Conservation (phyloP, 1,139 yeast species). For the Nakaseomyces glabratus region DNA sequence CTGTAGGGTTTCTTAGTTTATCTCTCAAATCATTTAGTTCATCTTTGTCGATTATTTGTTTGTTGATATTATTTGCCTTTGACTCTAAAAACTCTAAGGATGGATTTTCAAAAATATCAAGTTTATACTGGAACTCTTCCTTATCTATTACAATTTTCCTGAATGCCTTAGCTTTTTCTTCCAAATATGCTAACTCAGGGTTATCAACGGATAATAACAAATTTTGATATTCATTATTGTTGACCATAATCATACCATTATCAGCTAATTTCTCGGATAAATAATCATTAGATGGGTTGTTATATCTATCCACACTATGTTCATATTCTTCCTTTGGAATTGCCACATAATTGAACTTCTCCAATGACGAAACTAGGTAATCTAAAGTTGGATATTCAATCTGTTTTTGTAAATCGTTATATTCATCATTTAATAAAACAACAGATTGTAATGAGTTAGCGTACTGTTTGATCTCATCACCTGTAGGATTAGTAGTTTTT, state of each 20-base stretch:
- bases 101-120: constrained; percentile 20
- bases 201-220: constrained; percentile 7
- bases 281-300: constrained; percentile 6
- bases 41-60: constrained; percentile 1
- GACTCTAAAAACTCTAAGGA: constrained; percentile 8
- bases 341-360: constrained; percentile 27
- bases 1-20: constrained; percentile 8
- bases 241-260: constrained; percentile 6
- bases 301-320: constrained; percentile 3
- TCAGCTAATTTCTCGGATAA: constrained; percentile 2
- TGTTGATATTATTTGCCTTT: constrained; percentile 4
- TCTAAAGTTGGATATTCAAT: constrained; percentile 8
- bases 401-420: constrained; percentile 9
- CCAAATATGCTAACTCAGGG: constrained; percentile 8
- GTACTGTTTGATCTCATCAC: constrained; percentile 22
- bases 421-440: constrained; percentile 13
- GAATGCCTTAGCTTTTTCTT: constrained; percentile 5
- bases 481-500: constrained; percentile 15
- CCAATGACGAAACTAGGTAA: constrained; percentile 16
- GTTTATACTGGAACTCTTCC: constrained; percentile 8
- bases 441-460: constrained; percentile 21
- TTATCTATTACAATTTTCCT: constrained; percentile 2
- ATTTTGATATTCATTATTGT: constrained; percentile 8
- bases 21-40: constrained; percentile 2
- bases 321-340: constrained; percentile 28